Percentiles rank a stretch among this genome's conserved stretches.
phyloP scores from a whole-genome alignment of 805 yeast species.

The Teunomyces tritomae region DNA sequence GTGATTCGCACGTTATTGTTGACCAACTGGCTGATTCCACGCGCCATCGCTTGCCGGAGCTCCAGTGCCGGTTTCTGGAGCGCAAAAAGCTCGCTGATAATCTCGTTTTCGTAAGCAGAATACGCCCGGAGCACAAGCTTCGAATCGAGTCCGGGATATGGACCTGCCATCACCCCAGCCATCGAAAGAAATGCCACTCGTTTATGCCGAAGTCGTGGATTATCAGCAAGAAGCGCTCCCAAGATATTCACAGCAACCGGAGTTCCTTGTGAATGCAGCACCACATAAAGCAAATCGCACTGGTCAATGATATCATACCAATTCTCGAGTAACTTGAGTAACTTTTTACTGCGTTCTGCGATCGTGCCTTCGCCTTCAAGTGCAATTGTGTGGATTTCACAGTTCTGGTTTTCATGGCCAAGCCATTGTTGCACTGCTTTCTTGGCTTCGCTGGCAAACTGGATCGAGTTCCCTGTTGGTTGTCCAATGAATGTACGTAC shows the following conservation, averaged over 20 bases:
- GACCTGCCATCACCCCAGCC: constrained; percentile 35
- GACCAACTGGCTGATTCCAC: constrained; percentile 19
- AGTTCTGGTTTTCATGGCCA: constrained; percentile 11
- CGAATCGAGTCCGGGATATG: constrained; percentile 28
- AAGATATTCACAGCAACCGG: constrained; percentile 32
- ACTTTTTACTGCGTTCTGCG: constrained; percentile 24
- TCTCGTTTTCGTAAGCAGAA: constrained; percentile 33
- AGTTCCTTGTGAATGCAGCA: constrained; percentile 34
- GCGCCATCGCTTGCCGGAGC: constrained; percentile 15
- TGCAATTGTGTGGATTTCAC: constrained; percentile 34
- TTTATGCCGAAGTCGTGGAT: background rate
- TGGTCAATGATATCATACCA: constrained; percentile 29
- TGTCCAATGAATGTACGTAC: constrained; percentile 36
- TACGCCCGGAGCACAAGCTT: constrained; percentile 39
- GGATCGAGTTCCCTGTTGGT: constrained; percentile 34
- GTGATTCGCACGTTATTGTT: constrained; percentile 33
- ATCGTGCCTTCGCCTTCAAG: constrained; percentile 41
- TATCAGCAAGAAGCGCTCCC: constrained; percentile 14
- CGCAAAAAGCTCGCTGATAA: constrained; percentile 35
- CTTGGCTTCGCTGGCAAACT: constrained; percentile 27
- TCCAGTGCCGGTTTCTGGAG: constrained; percentile 22
- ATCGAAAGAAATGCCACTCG: constrained; percentile 34
- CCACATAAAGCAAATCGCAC: constrained; percentile 33
- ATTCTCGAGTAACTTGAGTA: constrained; percentile 26
- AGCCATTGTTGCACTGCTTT: constrained; percentile 30